Evolutionary conservation across 2,329 filamentous ascomycete species (phyloP).

Genomic region (Penicillium sp.): DNA sequence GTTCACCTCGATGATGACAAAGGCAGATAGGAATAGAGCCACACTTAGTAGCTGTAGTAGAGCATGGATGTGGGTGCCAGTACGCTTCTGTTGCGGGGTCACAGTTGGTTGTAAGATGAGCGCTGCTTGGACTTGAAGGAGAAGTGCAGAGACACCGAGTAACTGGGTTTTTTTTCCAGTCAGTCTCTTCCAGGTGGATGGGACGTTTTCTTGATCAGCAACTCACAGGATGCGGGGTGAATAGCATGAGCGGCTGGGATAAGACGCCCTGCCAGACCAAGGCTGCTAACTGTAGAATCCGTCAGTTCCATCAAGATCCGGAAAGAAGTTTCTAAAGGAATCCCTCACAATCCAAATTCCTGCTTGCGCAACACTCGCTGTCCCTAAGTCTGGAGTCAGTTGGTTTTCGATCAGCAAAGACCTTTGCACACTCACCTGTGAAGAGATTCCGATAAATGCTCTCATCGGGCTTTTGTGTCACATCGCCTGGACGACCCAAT

Average conservation of each 20-base stretch:
- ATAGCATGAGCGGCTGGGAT: conserved; percentile 69
- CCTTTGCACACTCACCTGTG: conserved; percentile 57
- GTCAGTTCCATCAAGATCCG: background rate
- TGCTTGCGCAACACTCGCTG: conserved; percentile 74
- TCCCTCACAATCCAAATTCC: conserved; percentile 66
- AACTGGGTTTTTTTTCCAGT: conserved; percentile 49
- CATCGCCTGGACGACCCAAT: conserved; percentile 70
- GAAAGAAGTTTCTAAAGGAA: background rate
- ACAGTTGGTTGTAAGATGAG: conserved; percentile 86
- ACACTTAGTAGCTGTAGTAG: conserved; percentile 61
- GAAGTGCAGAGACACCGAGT: conserved; percentile 56
- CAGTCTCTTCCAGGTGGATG: background rate
- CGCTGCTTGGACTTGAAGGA: conserved; percentile 75
- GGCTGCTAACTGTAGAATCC: conserved; percentile 56
- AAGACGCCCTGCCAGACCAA: conserved; percentile 79
- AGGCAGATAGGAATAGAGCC: conserved; percentile 40
- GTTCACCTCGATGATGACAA: conserved; percentile 63
- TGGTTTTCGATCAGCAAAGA: background rate
- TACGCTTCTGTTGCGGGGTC: conserved; percentile 68
- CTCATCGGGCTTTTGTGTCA: conserved; percentile 64
- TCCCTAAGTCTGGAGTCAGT: conserved; percentile 56
- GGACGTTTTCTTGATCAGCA: conserved; percentile 15
- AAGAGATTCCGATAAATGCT: conserved; percentile 69
- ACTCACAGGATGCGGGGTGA: conserved; percentile 82
- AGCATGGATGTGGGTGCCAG: conserved; percentile 65